Conservation (phyloP, 768 basidiomycete species). For the Mycena latifolia region DNA sequence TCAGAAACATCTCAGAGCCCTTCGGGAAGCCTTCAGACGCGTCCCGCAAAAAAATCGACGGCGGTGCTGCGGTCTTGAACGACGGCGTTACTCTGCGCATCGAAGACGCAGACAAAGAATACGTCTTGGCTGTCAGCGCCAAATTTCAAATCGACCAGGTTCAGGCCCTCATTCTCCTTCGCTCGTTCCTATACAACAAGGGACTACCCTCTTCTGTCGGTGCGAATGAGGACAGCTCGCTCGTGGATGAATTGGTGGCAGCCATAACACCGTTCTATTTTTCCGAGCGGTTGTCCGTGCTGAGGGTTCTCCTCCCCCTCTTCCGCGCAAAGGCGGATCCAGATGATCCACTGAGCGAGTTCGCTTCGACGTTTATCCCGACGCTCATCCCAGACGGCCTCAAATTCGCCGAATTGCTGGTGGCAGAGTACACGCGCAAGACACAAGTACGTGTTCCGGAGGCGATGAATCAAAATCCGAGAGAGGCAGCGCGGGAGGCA, state of each 20-base stretch:
- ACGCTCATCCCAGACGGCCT: conserved; percentile 73
- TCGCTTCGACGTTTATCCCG: conserved; percentile 68
- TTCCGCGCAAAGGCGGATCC: conserved; percentile 77
- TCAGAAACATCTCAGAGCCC: conserved; percentile 69
- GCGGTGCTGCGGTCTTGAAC: conserved; percentile 74
- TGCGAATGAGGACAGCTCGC: conserved; percentile 53
- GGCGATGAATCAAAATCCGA: conserved; percentile 62
- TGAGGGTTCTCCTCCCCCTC: conserved; percentile 80
- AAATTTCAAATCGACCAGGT: conserved; percentile 85
- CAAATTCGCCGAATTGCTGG: conserved; percentile 70
- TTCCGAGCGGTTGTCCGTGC: conserved; percentile 79
- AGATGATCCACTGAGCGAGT: conserved; percentile 62
- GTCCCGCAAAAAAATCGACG: conserved; percentile 76
- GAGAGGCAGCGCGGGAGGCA: conserved; percentile 72
- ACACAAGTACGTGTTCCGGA: conserved; percentile 62
- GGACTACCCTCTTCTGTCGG: conserved; percentile 68
- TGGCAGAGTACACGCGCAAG: conserved; percentile 72
- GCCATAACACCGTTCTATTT: conserved; percentile 86
- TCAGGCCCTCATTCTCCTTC: conserved; percentile 79
- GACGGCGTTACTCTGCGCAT: conserved; percentile 74
- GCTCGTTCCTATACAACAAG: conserved; percentile 84
- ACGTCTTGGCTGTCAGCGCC: conserved; percentile 77
- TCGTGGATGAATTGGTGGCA: conserved; percentile 72
- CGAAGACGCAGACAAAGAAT: conserved; percentile 78
- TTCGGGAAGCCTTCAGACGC: conserved; percentile 78